Evolutionary conservation across 768 basidiomycete genomes (phyloP).

Genomic region (Neoboletus magnificus): DNA sequence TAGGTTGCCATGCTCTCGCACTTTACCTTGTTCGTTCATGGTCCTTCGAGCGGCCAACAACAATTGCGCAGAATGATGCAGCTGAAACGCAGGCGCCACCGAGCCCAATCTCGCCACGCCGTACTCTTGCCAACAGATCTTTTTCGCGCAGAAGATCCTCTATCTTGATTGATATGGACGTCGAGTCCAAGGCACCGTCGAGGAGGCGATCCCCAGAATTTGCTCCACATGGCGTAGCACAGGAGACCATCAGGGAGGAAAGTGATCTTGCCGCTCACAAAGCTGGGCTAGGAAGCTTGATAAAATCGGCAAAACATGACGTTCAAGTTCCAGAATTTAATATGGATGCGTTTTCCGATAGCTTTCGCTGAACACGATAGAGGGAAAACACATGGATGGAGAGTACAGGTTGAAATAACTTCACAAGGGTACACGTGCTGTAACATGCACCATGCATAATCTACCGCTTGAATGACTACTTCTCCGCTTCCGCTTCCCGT

Average conservation of each 20-base stretch:
- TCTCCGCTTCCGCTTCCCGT: conserved; percentile 68
- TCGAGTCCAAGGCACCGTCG: conserved; percentile 58
- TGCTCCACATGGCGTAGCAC: conserved; percentile 15
- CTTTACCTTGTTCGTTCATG: conserved; percentile 86
- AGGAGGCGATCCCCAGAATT: conserved; percentile 49
- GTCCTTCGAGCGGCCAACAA: conserved; percentile 83
- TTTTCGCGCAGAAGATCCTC: conserved; percentile 61
- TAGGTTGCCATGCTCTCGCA: conserved; percentile 92
- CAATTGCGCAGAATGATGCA: conserved; percentile 21
- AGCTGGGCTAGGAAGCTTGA: conserved; percentile 74
- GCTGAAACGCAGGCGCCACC: conserved; percentile 26
- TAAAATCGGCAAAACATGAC: conserved; percentile 91
- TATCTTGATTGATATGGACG: conserved; percentile 89
- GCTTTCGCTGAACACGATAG: conserved; percentile 6
- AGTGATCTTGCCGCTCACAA: conserved; percentile 63
- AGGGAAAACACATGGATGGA: neutral
- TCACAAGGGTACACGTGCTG: conserved; percentile 10
- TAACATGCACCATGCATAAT: conserved; percentile 5
- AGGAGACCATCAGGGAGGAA: conserved; percentile 42
- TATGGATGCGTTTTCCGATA: conserved; percentile 68
- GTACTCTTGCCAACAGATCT: conserved; percentile 48
- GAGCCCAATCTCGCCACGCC: conserved; percentile 44
- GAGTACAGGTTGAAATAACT: conserved; percentile 4
- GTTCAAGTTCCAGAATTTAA: conserved; percentile 84
- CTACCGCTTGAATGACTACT: conserved; percentile 25